Percentiles rank a stretch among this genome's conserved stretches.
phyloP scores from a whole-genome alignment of 2,329 filamentous ascomycete genomes.

The Aaosphaeria arxii region DNA sequence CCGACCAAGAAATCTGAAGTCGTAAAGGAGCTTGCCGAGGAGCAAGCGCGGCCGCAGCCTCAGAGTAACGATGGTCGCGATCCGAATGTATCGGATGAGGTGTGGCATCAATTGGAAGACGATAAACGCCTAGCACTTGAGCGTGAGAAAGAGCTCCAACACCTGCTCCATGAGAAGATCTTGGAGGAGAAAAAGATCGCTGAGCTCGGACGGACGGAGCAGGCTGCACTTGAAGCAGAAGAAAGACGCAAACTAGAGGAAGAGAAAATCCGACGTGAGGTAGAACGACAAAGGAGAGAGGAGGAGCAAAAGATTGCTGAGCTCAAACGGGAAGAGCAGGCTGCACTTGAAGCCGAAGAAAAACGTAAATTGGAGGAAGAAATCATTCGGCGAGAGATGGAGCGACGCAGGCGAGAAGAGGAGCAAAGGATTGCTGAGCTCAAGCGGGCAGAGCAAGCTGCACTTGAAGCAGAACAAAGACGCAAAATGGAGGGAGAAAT shows the following conservation, averaged over 20 bases:
- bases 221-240: slow-evolving; percentile 12
- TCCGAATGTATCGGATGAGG: slow-evolving; percentile 55
- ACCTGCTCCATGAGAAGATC: slow-evolving; percentile 17
- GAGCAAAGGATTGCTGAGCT: slow-evolving; percentile 8
- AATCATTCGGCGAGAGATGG: no score
- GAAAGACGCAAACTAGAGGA: slow-evolving; percentile 10
- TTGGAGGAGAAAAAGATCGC: slow-evolving; percentile 6
- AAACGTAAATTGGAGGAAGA: no score
- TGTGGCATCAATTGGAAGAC: slow-evolving; percentile 59
- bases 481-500: slow-evolving; percentile 19
- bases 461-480: slow-evolving; percentile 7
- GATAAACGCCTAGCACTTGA: slow-evolving; percentile 42
- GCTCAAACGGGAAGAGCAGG: slow-evolving; percentile 5
- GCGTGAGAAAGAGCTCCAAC: slow-evolving; percentile 36
- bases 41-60: no score
- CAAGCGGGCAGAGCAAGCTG: slow-evolving; percentile 15
- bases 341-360: no score
- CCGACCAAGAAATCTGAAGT: no score
- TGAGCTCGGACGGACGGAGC: slow-evolving; percentile 11
- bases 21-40: no score
- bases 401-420: slow-evolving; percentile 12
- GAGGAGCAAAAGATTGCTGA: no score
- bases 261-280: slow-evolving; percentile 23
- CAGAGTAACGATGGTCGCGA: slow-evolving; percentile 43
- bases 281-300: not conserved